Evolutionary conservation across 2,329 filamentous ascomycete species (phyloP), one percentile per base, ranked within the genome.

Genomic region (Ramichloridium luteum): DNA sequence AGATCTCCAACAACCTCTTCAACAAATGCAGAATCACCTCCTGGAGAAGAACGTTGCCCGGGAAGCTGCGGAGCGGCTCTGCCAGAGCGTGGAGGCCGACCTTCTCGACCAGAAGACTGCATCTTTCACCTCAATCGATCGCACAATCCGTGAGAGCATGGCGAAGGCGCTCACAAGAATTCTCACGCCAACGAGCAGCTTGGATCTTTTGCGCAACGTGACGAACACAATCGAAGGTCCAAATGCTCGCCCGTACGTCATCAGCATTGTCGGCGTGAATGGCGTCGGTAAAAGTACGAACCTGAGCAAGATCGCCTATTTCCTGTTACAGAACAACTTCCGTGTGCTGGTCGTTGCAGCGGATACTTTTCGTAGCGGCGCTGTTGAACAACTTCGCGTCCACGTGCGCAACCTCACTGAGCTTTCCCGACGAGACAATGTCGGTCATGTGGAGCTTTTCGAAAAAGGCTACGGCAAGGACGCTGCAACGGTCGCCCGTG

Each of bases 391-490:
- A 59, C 72, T 98, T 8, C 83, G 84, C 34, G 90, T 96, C 4
- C 90, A 98, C 54, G 90, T 93, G 16, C 78, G 83, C 36, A 94
- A 96, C 54, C 67, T 98, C 41, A 84, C 82, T 53, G 88, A 98
- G 58, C 70, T 98, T 17, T 82, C 78, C 4, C 70, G 74, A 31
- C 76, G 90, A 40, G 86, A 96, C 58, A 81, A 80, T 27, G 67
- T 69, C 13, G 82, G 83, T 16, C 63, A 74, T 34, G 83, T 98
- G 29, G 86, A 93, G 54, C 67, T 98, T 29, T 98, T 93, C 59
- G 84, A 98, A 54, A 90, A 92, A 61, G 90, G 90, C 20, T 98
- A 98, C 55, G 90, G 90, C 49, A 96, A 94, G 53, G 92, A 98
- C 53, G 90, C 92, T 0, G 92, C 92, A 8, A 80, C 85, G 23